phyloP scores from a whole-genome alignment of 306 rosid genomes.

The Astragalus glycyphyllos region DNA sequence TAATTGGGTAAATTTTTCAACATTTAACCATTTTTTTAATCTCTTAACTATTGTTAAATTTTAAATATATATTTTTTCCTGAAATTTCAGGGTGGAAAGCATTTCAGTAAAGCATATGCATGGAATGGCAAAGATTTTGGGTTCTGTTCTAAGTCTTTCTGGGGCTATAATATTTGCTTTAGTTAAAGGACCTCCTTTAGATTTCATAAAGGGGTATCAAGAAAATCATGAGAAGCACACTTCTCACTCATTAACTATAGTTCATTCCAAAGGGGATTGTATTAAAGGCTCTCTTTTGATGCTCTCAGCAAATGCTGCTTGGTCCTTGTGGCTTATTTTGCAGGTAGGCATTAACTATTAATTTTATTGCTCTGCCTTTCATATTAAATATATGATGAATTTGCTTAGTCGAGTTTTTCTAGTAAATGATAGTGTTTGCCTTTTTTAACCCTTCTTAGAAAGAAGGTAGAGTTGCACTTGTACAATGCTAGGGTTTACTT shows the following conservation, averaged over 20 bases:
- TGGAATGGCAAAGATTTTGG: conserved; percentile 81
- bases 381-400: neutral
- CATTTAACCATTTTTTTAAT: neutral
- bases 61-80: neutral
- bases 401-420: too few species aligned
- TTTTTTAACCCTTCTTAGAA: too few species aligned
- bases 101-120: conserved; percentile 55
- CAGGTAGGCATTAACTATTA: conserved; percentile 54
- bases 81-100: conserved; percentile 69
- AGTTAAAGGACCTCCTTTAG: conserved; percentile 70
- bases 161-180: conserved; percentile 85
- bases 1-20: conserved; percentile 55
- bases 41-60: too few species aligned
- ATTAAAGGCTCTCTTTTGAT: conserved; percentile 75
- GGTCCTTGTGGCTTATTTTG: conserved; percentile 90
- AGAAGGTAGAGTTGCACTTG: too few species aligned
- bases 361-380: neutral
- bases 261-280: conserved; percentile 50
- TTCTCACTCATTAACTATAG: conserved; percentile 13
- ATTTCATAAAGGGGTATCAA: conserved; percentile 56
- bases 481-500: too few species aligned
- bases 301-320: conserved; percentile 78
- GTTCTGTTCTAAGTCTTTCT: conserved; percentile 61
- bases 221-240: conserved; percentile 30
- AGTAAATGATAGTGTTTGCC: too few species aligned